Evolutionary conservation across 2,329 filamentous ascomycete species (phyloP).

Genomic region (Sarocladium brachiariae): DNA sequence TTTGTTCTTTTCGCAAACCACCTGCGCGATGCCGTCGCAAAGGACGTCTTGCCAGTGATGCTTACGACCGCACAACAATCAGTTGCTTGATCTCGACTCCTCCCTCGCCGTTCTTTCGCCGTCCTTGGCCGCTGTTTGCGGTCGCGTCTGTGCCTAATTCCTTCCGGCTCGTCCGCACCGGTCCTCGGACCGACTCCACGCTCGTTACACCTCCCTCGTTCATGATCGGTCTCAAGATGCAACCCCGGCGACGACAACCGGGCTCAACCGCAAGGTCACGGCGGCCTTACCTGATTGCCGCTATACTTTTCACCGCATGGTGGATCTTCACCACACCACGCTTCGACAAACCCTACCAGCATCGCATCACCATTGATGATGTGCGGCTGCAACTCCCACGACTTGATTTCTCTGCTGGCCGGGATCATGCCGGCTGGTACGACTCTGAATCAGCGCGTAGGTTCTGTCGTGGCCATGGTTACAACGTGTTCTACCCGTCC

Average conservation of each 20-base stretch:
- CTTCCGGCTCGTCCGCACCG: not conserved
- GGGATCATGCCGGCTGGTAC: conserved; percentile 20
- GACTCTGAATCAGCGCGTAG: conserved; percentile 21
- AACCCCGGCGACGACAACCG: conserved; percentile 7
- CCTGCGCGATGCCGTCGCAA: conserved; percentile 10
- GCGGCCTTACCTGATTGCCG: conserved; percentile 4
- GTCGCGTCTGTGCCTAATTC: not conserved
- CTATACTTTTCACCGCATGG: conserved; percentile 1
- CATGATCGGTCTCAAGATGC: conserved; percentile 8
- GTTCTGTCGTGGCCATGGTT: conserved; percentile 18
- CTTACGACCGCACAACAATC: not conserved
- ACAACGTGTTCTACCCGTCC: conserved; percentile 8
- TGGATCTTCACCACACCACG: conserved; percentile 1
- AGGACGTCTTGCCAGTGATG: conserved; percentile 4
- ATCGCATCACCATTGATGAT: conserved; percentile 18
- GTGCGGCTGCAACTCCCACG: conserved; percentile 18
- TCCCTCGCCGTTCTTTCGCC: no score
- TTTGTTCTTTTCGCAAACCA: not conserved
- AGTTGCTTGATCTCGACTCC: not conserved
- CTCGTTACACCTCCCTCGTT: conserved; percentile 5
- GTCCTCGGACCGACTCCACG: conserved; percentile 6
- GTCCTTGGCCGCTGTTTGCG: not conserved
- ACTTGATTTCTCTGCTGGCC: conserved; percentile 19
- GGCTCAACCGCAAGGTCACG: not conserved
- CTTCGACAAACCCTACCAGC: conserved; percentile 9